Evolutionary conservation across 306 rosid genomes (phyloP).

Genomic region (Trifolium subterraneum): DNA sequence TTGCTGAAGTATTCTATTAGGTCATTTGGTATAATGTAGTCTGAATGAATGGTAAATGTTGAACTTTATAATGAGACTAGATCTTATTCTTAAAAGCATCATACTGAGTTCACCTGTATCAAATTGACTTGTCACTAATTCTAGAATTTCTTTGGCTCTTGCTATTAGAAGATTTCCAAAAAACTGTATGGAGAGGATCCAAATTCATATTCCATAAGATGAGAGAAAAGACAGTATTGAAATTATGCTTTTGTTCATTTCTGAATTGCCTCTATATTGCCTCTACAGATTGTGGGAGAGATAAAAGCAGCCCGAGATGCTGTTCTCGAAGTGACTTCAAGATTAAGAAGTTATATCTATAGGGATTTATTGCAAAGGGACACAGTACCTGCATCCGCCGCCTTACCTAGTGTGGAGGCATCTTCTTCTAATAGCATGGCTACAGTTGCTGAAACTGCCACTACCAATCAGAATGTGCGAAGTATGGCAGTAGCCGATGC

Average conservation of each 20-base stretch:
- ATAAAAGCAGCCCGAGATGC: conserved; percentile 93
- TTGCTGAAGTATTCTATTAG: conserved; percentile 30
- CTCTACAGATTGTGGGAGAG: conserved; percentile 83
- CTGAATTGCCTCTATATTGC: conserved; percentile 37
- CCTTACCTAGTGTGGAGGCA: conserved; percentile 56
- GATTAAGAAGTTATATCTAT: conserved; percentile 78
- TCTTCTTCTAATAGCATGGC: conserved; percentile 57
- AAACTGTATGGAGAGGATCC: conserved; percentile 31
- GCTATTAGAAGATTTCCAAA: conserved; percentile 16
- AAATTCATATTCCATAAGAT: conserved; percentile 31
- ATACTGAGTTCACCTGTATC: no score
- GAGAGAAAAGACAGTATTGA: conserved; percentile 32
- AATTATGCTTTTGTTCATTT: conserved; percentile 37
- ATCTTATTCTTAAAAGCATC: conserved; percentile 42
- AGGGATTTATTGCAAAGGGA: conserved; percentile 79
- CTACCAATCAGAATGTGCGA: conserved; percentile 64
- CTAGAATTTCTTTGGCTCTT: conserved; percentile 30
- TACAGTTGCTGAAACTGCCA: conserved; percentile 54
- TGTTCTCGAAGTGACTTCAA: conserved; percentile 90
- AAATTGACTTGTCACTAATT: conserved; percentile 22
- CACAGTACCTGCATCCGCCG: conserved; percentile 52
- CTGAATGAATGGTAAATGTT: conserved; percentile 27
- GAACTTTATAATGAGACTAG: conserved; percentile 32
- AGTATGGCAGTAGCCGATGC: conserved; percentile 53
- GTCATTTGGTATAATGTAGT: conserved; percentile 21